Evolutionary conservation across 768 basidiomycete species (phyloP).

Genomic region (Podaxis sp.): DNA sequence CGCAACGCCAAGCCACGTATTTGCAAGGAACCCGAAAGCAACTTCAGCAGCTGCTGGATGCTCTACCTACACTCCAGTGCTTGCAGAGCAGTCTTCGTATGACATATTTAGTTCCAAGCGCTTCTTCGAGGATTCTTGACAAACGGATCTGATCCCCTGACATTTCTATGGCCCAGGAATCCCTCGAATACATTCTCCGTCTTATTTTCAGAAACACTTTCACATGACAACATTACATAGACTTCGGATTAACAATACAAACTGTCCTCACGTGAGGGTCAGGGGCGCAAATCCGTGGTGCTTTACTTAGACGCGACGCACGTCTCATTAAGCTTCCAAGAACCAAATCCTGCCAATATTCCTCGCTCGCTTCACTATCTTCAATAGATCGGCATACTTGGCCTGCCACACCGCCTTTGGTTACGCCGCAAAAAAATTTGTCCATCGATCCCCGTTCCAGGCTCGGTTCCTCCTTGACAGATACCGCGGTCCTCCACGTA

Average conservation of each 20-base stretch:
- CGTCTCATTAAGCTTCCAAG: too few species aligned
- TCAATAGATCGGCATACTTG: too few species aligned
- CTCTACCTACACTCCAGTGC: background rate
- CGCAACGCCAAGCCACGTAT: background rate
- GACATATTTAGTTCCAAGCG: background rate
- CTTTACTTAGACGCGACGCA: too few species aligned
- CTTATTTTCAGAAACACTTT: background rate
- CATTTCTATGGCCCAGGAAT: background rate
- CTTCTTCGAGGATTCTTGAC: background rate
- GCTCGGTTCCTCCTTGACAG: too few species aligned
- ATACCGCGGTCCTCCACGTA: too few species aligned
- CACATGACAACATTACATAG: background rate
- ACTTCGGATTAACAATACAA: background rate
- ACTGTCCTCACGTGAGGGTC: background rate
- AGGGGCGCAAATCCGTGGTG: background rate
- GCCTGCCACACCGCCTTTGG: too few species aligned
- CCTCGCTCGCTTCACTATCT: too few species aligned
- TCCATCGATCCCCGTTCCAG: too few species aligned
- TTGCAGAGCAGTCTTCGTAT: background rate
- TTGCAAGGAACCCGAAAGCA: background rate
- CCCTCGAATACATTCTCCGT: background rate
- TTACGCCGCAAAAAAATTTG: too few species aligned
- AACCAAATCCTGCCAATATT: too few species aligned
- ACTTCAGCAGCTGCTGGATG: background rate
- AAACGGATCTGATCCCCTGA: constrained; percentile 8